Evolutionary conservation across 495 filamentous ascomycete species (phyloP).

Genomic region (Chlorociboria aeruginascens): DNA sequence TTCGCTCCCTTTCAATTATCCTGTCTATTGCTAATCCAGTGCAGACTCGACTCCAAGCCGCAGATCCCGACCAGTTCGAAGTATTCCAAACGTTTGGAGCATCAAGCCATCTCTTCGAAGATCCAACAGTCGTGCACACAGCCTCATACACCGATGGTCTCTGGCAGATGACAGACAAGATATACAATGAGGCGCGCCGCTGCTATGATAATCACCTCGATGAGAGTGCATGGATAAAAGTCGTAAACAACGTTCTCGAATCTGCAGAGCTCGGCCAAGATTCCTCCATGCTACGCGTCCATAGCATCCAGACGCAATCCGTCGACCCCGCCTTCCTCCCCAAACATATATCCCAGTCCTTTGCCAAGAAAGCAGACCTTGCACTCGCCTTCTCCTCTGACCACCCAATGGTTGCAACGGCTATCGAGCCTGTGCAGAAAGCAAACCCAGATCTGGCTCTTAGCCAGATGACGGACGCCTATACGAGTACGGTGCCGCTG

Average conservation of each 20-base stretch:
- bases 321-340: constrained; percentile 7
- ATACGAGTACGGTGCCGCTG: constrained; percentile 13
- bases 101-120: constrained; percentile 8
- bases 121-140: neutral
- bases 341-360: constrained; percentile 3
- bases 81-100: too few relatives aligned
- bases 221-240: constrained; percentile 10
- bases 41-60: constrained; percentile 6
- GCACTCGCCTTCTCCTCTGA: constrained; percentile 8
- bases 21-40: neutral
- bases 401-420: constrained; percentile 1
- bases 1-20: neutral
- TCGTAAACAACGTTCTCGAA: constrained; percentile 4
- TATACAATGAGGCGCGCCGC: constrained; percentile 6
- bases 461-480: constrained; percentile 14
- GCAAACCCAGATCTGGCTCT: constrained; percentile 5
- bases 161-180: constrained; percentile 5
- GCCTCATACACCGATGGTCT: neutral
- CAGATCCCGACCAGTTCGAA: constrained; percentile 6
- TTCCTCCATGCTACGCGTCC: constrained; percentile 4
- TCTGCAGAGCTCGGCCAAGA: constrained; percentile 1
- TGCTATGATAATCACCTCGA: constrained; percentile 5
- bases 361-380: constrained; percentile 13
- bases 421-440: constrained; percentile 1
- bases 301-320: constrained; percentile 10